Evolutionary conservation across 495 filamentous ascomycete genomes (phyloP), one percentile per base, ranked within the genome.

Genomic region (Cladorrhinum samala): DNA sequence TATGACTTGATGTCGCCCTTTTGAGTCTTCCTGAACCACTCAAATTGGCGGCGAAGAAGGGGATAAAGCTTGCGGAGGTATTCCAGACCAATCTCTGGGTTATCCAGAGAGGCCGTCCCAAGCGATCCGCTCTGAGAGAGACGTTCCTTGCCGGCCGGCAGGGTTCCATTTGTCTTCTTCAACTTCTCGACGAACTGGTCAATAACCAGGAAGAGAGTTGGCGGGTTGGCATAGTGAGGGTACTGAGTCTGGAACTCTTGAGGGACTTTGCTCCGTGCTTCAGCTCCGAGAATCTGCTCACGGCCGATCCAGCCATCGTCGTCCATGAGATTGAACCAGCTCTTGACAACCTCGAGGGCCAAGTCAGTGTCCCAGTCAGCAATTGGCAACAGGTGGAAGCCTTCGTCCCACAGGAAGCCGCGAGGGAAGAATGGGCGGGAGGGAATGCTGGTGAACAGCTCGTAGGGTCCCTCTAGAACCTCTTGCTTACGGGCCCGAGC

Each of bases 351-450:
- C 53, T 96, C 89, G 19, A 98, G 84, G 0, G 88, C 85, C 43
- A 98, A 79, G 65, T 95, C 91, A 27, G 88, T 83, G 62, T 98
- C 93, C 82, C 89, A 98, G 58, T 97, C 94, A 18, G 86, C 78
- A 42, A 98, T 81, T 16, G 94, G 94, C 50, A 97, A 77, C 30
- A 97, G 75, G 63, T 98, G 93, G 70, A 97, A 98, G 2, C 93
- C 93, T 63, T 98, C 93, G 66, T 98, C 93, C 93, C 93, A 98
- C 7, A 96, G 76, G 68, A 98, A 98, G 0, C 93, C 93, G 62
- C 93, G 75, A 0, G 93, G 94, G 67, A 98, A 98, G 77, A 97
- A 98, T 1, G 93, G 88, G 14, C 93, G 76, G 20, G 91, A 96
- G 5, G 93, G 93, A 50, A 97, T 87, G 65, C 86, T 90, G 23